Evolutionary conservation across 2,329 filamentous ascomycete species (phyloP), one percentile per base, ranked within the genome.

Genomic region (Coniochaeta hoffmannii): DNA sequence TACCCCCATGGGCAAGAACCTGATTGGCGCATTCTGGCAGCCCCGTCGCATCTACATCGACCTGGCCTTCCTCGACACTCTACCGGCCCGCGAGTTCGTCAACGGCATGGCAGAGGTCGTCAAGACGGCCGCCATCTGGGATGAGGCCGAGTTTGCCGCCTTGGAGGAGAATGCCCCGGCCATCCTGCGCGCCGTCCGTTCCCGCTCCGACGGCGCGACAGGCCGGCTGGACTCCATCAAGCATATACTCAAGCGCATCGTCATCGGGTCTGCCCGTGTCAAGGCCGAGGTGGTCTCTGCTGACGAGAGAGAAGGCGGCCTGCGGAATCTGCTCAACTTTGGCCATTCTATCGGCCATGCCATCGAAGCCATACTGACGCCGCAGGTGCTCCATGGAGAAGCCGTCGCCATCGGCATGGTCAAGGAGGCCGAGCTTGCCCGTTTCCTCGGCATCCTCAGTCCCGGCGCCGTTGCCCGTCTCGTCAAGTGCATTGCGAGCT

Each of bases 101-200:
- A 99, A 99, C 69, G 94, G 94, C 58, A 97, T 99, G 93, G 94
- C 93, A 26, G 94, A 99, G 75, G 93, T 99, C 30, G 82, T 97
- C 69, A 97, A 97, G 81, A 99, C 94, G 3, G 94, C 94, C 3
- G 94, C 94, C 54, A 97, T 99, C 64, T 97, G 93, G 83, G 85
- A 96, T 65, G 90, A 95, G 71, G 73, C 79, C 10, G 93, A 97
- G 66, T 99, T 99, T 68, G 81, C 86, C 44, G 75, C 87, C 12
- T 77, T 99, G 17, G 94, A 99, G 69, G 79, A 88, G 62, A 90
- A 94, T 64, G 91, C 92, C 1, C 76, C 86, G 35, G 73, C 79
- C 5, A 91, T 99, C 53, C 79, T 97, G 65, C 78, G 81, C 24
- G 84, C 89, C 9, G 79, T 95, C 56, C 85, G 84, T 58, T 76